phyloP scores from a whole-genome alignment of 441 rosid genomes.

The Bocquillonia castaneifolia region DNA sequence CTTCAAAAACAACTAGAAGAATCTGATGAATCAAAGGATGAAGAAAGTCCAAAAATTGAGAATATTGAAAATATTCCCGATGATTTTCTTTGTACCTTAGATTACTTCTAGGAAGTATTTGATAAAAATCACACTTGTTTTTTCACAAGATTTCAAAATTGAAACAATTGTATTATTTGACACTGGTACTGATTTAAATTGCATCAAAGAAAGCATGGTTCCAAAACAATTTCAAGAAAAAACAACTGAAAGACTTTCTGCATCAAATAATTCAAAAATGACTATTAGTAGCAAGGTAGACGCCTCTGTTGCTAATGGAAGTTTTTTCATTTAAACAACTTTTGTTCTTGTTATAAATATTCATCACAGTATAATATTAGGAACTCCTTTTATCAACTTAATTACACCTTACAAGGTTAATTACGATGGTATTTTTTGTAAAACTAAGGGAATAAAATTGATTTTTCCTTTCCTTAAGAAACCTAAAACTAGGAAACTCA shows the following conservation, averaged over 20 bases:
- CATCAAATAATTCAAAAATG: not conserved
- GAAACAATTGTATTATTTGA: not conserved
- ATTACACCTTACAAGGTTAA: not conserved
- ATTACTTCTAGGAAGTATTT: not conserved
- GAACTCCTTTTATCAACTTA: not conserved
- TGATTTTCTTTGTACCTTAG: not conserved
- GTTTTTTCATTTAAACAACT: too few relatives aligned
- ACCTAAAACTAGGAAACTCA: not conserved
- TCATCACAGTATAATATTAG: not conserved
- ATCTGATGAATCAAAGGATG: not conserved
- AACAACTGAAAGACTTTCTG: not conserved
- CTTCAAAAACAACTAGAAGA: not conserved
- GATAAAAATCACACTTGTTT: not conserved
- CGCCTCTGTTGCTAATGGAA: not conserved
- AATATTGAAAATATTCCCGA: not conserved
- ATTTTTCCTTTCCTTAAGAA: too few relatives aligned
- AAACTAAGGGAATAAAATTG: too few relatives aligned
- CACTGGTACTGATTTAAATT: not conserved
- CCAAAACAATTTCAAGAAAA: not conserved
- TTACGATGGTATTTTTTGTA: too few relatives aligned
- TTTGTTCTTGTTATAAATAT: too few relatives aligned
- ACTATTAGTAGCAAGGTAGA: not conserved
- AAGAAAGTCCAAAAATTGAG: not conserved
- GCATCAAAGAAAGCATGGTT: not conserved
- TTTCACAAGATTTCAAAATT: not conserved